Conservation (phyloP, 2,329 filamentous ascomycete genomes). For the Passalora sequoiae region DNA sequence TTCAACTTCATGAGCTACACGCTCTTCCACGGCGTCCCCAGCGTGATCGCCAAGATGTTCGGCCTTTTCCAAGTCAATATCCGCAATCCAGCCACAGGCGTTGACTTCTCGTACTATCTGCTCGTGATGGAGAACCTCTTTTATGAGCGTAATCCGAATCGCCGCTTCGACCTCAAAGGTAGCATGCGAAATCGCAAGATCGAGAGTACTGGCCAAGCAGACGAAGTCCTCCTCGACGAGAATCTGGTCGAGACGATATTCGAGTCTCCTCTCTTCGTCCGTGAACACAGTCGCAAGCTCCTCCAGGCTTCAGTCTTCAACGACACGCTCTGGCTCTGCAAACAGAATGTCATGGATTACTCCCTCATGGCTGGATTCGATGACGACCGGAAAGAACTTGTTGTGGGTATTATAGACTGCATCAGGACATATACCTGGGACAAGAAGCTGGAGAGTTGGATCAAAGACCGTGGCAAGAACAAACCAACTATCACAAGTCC, state of each 20-base stretch:
- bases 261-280: conserved; percentile 88
- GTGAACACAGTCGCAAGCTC: conserved; percentile 93
- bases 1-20: conserved; percentile 97
- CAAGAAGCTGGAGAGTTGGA: conserved; percentile 99
- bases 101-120: conserved; percentile 90
- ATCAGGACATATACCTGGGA: conserved; percentile 99
- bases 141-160: conserved; percentile 84
- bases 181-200: conserved; percentile 99
- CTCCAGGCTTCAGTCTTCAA: conserved; percentile 92
- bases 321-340: conserved; percentile 88
- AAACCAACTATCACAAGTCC: conserved; percentile 93
- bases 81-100: conserved; percentile 85
- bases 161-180: conserved; percentile 83
- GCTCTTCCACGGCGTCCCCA: conserved; percentile 85
- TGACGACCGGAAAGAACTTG: conserved; percentile 79
- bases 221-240: conserved; percentile 93
- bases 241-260: conserved; percentile 99
- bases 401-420: conserved; percentile 97
- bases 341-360: conserved; percentile 99
- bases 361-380: conserved; percentile 97
- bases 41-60: conserved; percentile 98
- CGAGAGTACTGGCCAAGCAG: conserved; percentile 87
- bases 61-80: conserved; percentile 97
- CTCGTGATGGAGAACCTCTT: conserved; percentile 97
- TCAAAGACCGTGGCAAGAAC: conserved; percentile 88